phyloP scores from a whole-genome alignment of 805 yeast genomes.

The Kluyveromyces starmeri region DNA sequence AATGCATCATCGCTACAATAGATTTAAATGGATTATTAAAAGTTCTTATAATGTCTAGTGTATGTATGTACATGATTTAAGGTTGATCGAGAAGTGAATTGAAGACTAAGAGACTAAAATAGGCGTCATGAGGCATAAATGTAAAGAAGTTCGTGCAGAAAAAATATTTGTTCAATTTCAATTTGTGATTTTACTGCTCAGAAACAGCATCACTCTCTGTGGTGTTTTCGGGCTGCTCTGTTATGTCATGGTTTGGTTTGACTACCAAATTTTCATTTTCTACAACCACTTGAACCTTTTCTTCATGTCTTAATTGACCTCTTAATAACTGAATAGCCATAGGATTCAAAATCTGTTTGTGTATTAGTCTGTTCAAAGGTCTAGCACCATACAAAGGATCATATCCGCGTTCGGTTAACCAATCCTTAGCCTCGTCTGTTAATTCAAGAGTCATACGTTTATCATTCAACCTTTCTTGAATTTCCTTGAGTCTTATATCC shows the following conservation, averaged over 20 bases:
- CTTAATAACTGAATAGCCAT: conserved; percentile 71
- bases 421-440: conserved; percentile 55
- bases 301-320: conserved; percentile 62
- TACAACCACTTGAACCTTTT: conserved; percentile 44
- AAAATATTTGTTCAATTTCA: too few relatives aligned
- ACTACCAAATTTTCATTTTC: conserved; percentile 36
- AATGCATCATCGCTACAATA: too few relatives aligned
- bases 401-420: conserved; percentile 81
- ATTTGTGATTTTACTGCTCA: too few relatives aligned
- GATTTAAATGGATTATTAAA: too few relatives aligned
- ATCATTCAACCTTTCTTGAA: conserved; percentile 66
- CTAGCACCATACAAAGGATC: conserved; percentile 93
- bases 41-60: too few relatives aligned
- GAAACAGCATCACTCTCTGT: too few relatives aligned
- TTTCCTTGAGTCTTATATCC: conserved; percentile 74
- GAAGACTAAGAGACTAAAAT: too few relatives aligned
- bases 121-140: too few relatives aligned
- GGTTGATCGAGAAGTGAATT: too few relatives aligned
- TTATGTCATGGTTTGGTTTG: conserved; percentile 39
- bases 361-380: conserved; percentile 86
- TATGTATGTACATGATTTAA: too few relatives aligned
- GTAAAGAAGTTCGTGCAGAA: too few relatives aligned
- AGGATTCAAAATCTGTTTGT: conserved; percentile 77
- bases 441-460: conserved; percentile 62
- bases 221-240: too few relatives aligned